Percentiles rank a stretch among this genome's conserved stretches.
phyloP scores from a whole-genome alignment of 495 filamentous ascomycete species.

The Hypoxylon rickii region DNA sequence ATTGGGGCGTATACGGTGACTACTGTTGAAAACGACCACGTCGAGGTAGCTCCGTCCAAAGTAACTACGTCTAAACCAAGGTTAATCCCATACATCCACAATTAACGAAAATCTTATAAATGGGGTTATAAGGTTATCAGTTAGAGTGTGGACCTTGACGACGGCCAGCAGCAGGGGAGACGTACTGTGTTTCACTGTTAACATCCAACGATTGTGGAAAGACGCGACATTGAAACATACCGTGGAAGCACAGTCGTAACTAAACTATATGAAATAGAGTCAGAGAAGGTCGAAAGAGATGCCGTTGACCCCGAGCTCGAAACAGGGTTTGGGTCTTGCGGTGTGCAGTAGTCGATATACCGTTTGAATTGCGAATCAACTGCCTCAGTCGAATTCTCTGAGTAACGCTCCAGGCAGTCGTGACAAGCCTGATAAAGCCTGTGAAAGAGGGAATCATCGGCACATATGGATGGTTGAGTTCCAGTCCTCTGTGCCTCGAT shows the following conservation, averaged over 20 bases:
- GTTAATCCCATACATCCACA: not conserved
- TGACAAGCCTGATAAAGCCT: not conserved
- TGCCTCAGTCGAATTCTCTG: too few relatives aligned
- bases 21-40: not conserved
- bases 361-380: not conserved
- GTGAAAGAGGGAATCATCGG: not conserved
- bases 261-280: not conserved
- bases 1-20: conserved; percentile 2
- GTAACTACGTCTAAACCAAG: not conserved
- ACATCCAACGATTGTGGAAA: too few relatives aligned
- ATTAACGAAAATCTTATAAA: not conserved
- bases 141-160: not conserved
- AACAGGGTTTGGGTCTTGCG: too few relatives aligned
- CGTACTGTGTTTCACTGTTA: not conserved
- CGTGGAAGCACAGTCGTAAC: not conserved
- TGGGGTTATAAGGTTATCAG: not conserved
- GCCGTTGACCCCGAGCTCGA: too few relatives aligned
- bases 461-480: conserved; percentile 1
- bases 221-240: too few relatives aligned
- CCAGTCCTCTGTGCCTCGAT: conserved; percentile 5
- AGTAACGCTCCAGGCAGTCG: too few relatives aligned
- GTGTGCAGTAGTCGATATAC: not conserved
- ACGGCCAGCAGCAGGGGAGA: not conserved
- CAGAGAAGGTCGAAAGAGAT: too few relatives aligned
- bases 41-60: not conserved